Conservation (phyloP, 2,329 filamentous ascomycete genomes). For the Microcyclospora pomicola region DNA sequence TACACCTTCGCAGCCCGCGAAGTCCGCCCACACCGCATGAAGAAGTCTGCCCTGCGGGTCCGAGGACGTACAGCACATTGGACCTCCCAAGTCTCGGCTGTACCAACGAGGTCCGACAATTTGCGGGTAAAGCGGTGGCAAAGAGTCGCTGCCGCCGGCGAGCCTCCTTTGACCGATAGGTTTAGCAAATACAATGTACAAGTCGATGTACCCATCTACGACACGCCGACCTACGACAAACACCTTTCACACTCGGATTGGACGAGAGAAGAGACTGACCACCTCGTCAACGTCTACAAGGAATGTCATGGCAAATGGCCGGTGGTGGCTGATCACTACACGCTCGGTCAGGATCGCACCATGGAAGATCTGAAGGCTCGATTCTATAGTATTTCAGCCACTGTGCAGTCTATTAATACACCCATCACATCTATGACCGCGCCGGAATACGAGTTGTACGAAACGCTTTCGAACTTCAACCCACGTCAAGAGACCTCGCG, state of each 20-base stretch:
- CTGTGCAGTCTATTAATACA: slow-evolving; percentile 66
- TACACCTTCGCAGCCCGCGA: neutral
- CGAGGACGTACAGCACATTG: neutral
- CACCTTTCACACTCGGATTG: slow-evolving; percentile 64
- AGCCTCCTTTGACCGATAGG: neutral
- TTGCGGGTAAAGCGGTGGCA: neutral
- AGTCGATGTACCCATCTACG: slow-evolving; percentile 66
- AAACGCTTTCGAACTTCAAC: slow-evolving; percentile 78
- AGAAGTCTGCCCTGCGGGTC: neutral
- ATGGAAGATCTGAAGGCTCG: slow-evolving; percentile 86
- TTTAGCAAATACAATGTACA: slow-evolving; percentile 85
- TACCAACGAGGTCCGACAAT: neutral
- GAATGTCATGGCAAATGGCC: slow-evolving; percentile 85
- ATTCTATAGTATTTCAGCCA: slow-evolving; percentile 77
- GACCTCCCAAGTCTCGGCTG: neutral
- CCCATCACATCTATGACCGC: slow-evolving; percentile 78
- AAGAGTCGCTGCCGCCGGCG: neutral
- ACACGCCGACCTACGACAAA: slow-evolving; percentile 70
- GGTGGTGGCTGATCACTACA: slow-evolving; percentile 84
- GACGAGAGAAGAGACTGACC: slow-evolving; percentile 89
- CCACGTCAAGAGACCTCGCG: slow-evolving; percentile 62
- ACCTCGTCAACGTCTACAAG: slow-evolving; percentile 59
- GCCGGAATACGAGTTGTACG: slow-evolving; percentile 68
- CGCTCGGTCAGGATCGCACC: slow-evolving; percentile 38
- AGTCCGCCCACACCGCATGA: neutral